Percentiles rank a stretch among this genome's conserved stretches.
Evolutionary conservation across 805 yeast species (phyloP).

Genomic region (Saturnispora saitoi): DNA sequence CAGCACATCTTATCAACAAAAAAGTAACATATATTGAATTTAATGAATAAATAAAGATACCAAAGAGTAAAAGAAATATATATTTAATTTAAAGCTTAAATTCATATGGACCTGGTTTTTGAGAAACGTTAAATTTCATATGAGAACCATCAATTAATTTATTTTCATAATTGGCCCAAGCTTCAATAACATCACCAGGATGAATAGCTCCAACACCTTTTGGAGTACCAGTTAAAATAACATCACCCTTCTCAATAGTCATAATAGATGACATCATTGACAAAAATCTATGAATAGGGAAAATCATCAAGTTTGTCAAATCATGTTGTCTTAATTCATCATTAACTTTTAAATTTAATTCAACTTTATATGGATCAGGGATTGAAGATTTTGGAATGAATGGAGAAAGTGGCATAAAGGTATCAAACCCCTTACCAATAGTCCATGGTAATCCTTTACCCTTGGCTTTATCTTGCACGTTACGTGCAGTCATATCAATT

Average conservation of each 20-base stretch:
- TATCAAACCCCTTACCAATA: conserved; percentile 93
- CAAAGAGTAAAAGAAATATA: too few relatives aligned
- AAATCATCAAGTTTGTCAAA: conserved; percentile 73
- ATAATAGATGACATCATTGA: conserved; percentile 78
- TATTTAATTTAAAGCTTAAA: conserved; percentile 24
- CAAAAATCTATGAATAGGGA: conserved; percentile 74
- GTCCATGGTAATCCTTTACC: conserved; percentile 94
- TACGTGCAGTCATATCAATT: conserved; percentile 90
- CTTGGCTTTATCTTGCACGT: conserved; percentile 92
- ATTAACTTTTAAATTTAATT: conserved; percentile 58
- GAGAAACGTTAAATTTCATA: conserved; percentile 43
- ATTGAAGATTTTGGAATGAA: conserved; percentile 60
- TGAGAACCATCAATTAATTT: conserved; percentile 41
- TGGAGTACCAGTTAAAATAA: conserved; percentile 93
- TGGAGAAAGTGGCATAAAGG: conserved; percentile 80
- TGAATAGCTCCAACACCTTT: conserved; percentile 85
- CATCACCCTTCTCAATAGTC: conserved; percentile 86
- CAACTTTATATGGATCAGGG: conserved; percentile 66
- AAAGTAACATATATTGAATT: too few relatives aligned
- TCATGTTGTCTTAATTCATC: conserved; percentile 67
- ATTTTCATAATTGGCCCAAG: conserved; percentile 51
- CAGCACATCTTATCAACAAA: too few relatives aligned
- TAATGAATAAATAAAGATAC: too few relatives aligned
- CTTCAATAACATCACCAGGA: conserved; percentile 73
- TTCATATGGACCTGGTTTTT: conserved; percentile 52